Conservation (phyloP, 495 filamentous ascomycete species). For the Hypoxylon lienhwacheense region DNA sequence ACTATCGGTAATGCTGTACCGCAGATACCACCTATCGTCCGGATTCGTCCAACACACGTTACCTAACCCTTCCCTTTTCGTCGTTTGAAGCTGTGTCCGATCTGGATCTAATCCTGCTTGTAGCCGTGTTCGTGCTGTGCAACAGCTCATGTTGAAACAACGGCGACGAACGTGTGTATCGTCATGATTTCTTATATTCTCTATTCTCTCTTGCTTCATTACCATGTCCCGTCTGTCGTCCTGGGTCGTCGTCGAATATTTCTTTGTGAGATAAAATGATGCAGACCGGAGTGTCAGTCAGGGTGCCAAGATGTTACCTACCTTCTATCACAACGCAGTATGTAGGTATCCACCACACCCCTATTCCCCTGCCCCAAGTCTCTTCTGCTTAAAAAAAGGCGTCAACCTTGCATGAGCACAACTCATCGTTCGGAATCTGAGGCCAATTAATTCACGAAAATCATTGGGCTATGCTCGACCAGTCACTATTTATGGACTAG, state of each 20-base stretch:
- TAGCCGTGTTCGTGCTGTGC: constrained; percentile 31
- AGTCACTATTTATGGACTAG: constrained; percentile 22
- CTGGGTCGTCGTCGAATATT: too few relatives aligned
- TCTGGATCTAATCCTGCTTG: constrained; percentile 20
- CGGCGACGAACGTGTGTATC: constrained; percentile 9
- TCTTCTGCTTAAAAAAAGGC: constrained; percentile 12
- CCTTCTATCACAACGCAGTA: too few relatives aligned
- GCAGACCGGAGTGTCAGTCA: too few relatives aligned
- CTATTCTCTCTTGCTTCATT: too few relatives aligned
- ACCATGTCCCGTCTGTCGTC: too few relatives aligned
- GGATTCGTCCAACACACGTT: constrained; percentile 25
- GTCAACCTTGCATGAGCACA: constrained; percentile 28
- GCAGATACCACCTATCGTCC: constrained; percentile 24
- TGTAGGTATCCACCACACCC: constrained; percentile 9
- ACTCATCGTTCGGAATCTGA: constrained; percentile 31
- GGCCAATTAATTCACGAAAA: constrained; percentile 30
- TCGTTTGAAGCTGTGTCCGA: constrained; percentile 26
- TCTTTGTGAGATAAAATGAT: constrained; percentile 15
- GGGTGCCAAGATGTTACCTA: constrained; percentile 26
- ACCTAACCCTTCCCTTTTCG: constrained; percentile 16
- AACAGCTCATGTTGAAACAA: constrained; percentile 17
- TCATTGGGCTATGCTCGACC: constrained; percentile 22
- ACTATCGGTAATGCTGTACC: constrained; percentile 28
- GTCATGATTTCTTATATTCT: neutral
- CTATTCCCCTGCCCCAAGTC: constrained; percentile 7